Evolutionary conservation across 441 rosid genomes (phyloP).

Genomic region (Aleurites moluccanus): DNA sequence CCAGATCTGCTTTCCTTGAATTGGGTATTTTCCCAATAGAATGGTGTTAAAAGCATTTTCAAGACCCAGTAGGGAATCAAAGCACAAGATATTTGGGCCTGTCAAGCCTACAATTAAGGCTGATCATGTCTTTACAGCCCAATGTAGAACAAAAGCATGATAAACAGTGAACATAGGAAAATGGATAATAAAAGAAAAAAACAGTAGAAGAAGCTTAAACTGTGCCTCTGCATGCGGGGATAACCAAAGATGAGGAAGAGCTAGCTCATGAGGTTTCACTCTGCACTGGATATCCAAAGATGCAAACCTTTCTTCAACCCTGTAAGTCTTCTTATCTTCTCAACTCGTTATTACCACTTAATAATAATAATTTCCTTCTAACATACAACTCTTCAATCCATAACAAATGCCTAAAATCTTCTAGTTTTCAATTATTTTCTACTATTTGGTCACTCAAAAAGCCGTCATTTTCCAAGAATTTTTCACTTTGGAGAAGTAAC

Average conservation of each 20-base stretch:
- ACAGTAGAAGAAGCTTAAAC: not conserved
- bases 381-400: constrained; percentile 17
- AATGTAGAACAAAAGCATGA: not conserved
- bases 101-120: not conserved
- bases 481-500: constrained; percentile 30
- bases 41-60: too few species aligned
- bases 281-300: constrained; percentile 42
- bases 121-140: not conserved
- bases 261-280: constrained; percentile 27
- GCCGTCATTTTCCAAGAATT: constrained; percentile 21
- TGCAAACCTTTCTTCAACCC: constrained; percentile 58
- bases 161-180: too few species aligned
- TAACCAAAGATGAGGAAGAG: not conserved
- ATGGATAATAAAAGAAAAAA: not conserved
- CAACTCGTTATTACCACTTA: constrained; percentile 27
- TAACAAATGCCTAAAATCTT: constrained; percentile 24
- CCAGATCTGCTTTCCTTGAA: too few species aligned
- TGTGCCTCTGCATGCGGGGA: not conserved
- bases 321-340: constrained; percentile 43
- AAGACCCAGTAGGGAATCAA: not conserved
- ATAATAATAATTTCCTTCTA: constrained; percentile 13
- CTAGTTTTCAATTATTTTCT: constrained; percentile 23
- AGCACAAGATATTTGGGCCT: not conserved
- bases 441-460: constrained; percentile 11
- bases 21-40: too few species aligned